Evolutionary conservation across 2,329 filamentous ascomycete species (phyloP).

Genomic region (Xylaria multiplex): DNA sequence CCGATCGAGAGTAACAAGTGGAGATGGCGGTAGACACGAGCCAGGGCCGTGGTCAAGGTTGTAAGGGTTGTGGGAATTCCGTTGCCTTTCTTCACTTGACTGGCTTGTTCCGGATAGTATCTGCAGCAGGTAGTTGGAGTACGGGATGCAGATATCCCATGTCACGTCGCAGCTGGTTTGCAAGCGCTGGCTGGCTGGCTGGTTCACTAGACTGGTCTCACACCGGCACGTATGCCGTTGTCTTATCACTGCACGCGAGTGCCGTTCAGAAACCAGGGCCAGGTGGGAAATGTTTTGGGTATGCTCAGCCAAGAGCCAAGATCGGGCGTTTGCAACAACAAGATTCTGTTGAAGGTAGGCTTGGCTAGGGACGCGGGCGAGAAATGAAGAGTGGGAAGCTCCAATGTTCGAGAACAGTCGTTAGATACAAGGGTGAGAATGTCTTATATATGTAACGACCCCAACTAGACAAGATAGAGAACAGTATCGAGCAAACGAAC

Average conservation of each 20-base stretch:
- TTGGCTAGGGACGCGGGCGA: neutral
- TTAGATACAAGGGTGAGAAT: constrained; percentile 21
- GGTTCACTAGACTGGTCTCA: constrained; percentile 6
- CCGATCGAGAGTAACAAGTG: constrained; percentile 18
- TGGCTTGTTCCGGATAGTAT: constrained; percentile 25
- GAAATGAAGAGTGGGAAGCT: constrained; percentile 18
- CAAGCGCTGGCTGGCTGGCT: constrained; percentile 20
- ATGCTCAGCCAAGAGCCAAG: constrained; percentile 21
- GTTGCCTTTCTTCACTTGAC: constrained; percentile 29
- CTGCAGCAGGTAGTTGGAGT: constrained; percentile 34
- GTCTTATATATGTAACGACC: constrained; percentile 18
- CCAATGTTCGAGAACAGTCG: constrained; percentile 27
- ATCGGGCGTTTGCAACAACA: constrained; percentile 18
- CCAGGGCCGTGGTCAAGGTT: constrained; percentile 27
- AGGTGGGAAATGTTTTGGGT: constrained; percentile 7
- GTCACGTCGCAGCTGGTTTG: constrained; percentile 33
- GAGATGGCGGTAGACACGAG: constrained; percentile 29
- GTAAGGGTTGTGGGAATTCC: constrained; percentile 30
- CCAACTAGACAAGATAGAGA: constrained; percentile 8
- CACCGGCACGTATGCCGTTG: constrained; percentile 24
- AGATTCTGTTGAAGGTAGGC: neutral
- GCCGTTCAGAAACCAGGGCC: constrained; percentile 12
- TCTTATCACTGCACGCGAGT: constrained; percentile 27
- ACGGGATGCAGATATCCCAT: constrained; percentile 37
- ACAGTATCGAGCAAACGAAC: constrained; percentile 13